phyloP scores from a whole-genome alignment of 2,329 filamentous ascomycete genomes.

The Curvularia spicifera region DNA sequence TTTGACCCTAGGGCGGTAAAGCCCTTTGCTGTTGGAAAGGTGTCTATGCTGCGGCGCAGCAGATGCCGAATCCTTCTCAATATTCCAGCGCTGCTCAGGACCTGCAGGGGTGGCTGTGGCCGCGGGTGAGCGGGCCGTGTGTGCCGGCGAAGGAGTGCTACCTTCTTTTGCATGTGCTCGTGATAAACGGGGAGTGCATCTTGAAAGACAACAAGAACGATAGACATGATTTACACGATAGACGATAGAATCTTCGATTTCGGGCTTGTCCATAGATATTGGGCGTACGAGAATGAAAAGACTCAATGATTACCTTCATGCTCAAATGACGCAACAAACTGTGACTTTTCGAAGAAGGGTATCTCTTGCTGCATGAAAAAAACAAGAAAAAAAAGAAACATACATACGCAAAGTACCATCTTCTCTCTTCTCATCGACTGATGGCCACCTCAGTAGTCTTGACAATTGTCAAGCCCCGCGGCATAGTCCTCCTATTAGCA shows the following conservation, averaged over 20 bases:
- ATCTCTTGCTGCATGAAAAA: neutral
- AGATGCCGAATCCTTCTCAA: neutral
- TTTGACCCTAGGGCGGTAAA: neutral
- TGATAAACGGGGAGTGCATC: conserved; percentile 1
- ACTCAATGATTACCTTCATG: neutral
- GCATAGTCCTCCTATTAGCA: conserved; percentile 18
- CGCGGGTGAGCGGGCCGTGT: neutral
- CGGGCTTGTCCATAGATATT: neutral
- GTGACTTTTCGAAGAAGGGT: neutral
- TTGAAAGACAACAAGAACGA: conserved; percentile 18
- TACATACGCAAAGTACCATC: neutral
- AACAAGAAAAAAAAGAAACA: neutral
- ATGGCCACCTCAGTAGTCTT: conserved; percentile 31
- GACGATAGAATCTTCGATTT: conserved; percentile 18
- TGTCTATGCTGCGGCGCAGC: conserved; percentile 6
- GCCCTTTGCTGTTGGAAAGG: neutral
- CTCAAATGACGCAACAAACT: neutral
- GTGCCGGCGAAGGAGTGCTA: neutral
- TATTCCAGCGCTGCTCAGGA: neutral
- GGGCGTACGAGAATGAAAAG: neutral
- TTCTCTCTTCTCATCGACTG: neutral
- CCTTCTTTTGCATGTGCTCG: neutral
- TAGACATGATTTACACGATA: conserved; percentile 20
- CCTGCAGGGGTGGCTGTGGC: conserved; percentile 1
- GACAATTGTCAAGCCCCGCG: conserved; percentile 23